A percentile compares a stretch with the other conserved stretches of the same genome.
phyloP scores from a whole-genome alignment of 83 land plant genomes.

The Picea abies region DNA sequence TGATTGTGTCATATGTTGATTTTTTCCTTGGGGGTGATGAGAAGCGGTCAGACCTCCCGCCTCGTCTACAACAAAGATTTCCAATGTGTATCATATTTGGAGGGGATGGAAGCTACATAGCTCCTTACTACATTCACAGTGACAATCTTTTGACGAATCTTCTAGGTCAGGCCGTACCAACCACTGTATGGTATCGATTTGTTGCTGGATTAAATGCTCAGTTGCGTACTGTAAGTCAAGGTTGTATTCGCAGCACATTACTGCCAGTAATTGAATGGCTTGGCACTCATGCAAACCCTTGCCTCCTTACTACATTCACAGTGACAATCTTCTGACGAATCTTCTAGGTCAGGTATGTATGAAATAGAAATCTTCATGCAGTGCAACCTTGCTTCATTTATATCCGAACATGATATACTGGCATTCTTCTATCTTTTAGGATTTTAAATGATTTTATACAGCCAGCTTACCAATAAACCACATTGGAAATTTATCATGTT shows the following conservation, averaged over 20 bases:
- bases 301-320: slow-evolving; percentile 88
- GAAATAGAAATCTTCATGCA: background rate
- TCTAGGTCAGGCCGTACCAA: slow-evolving; percentile 85
- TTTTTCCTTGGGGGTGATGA: slow-evolving; percentile 98
- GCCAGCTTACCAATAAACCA: background rate
- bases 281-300: slow-evolving; percentile 75
- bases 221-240: slow-evolving; percentile 78
- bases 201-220: slow-evolving; percentile 96
- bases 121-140: slow-evolving; percentile 88
- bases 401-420: background rate
- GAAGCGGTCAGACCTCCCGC: slow-evolving; percentile 77
- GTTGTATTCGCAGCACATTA: slow-evolving; percentile 61
- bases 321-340: slow-evolving; percentile 83
- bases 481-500: background rate
- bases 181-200: slow-evolving; percentile 87
- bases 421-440: background rate
- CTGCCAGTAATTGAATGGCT: slow-evolving; percentile 84
- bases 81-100: slow-evolving; percentile 94
- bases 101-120: slow-evolving; percentile 96
- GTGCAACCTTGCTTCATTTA: background rate
- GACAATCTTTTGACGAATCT: slow-evolving; percentile 84
- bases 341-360: slow-evolving; percentile 82
- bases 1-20: slow-evolving; percentile 89
- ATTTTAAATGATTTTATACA: background rate
- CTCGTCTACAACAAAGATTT: slow-evolving; percentile 66